These are phyloP conservation scores for Penicillium malachiteum DNA, from an alignment of 495 filamentous ascomycete species.

Conservation along the genomic window DNA sequence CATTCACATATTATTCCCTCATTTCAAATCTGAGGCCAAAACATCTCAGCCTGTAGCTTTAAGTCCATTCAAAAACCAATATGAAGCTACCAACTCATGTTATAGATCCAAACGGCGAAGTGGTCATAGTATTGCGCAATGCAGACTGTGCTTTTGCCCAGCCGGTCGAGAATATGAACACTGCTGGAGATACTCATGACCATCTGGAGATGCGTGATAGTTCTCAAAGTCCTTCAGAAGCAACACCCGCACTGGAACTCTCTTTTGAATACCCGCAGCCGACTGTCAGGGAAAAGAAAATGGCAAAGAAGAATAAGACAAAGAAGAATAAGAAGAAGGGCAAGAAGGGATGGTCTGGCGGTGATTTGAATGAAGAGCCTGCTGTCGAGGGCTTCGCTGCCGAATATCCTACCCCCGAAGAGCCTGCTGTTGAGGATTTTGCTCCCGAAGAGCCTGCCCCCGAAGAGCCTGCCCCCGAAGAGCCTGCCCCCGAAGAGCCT, in stretches of 20 bases:
- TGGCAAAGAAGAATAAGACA: not conserved
- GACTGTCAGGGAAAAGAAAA: too few species aligned
- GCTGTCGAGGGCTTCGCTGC: not conserved
- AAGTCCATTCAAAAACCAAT: not conserved
- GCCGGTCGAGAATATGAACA: not conserved
- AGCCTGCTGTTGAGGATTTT: too few species aligned
- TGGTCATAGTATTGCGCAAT: conserved; percentile 4
- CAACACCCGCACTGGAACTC: not conserved
- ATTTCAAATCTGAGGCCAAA: not conserved
- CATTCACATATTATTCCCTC: too few species aligned
- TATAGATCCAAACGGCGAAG: conserved; percentile 4
- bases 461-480: not conserved
- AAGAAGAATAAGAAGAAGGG: not conserved
- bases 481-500: not conserved
- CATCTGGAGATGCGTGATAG: not conserved
- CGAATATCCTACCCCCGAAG: not conserved
- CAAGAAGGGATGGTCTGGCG: not conserved
- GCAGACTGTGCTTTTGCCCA: conserved; percentile 1
- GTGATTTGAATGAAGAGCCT: not conserved
- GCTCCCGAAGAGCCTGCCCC: not conserved
- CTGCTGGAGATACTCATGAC: not conserved
- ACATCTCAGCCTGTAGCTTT: not conserved
- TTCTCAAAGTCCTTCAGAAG: not conserved
- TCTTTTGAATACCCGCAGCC: too few species aligned
- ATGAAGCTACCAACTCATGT: not conserved